Evolutionary conservation across 1,284 basidiomycete species (phyloP).

Genomic region (Ustilago shanxiensis): DNA sequence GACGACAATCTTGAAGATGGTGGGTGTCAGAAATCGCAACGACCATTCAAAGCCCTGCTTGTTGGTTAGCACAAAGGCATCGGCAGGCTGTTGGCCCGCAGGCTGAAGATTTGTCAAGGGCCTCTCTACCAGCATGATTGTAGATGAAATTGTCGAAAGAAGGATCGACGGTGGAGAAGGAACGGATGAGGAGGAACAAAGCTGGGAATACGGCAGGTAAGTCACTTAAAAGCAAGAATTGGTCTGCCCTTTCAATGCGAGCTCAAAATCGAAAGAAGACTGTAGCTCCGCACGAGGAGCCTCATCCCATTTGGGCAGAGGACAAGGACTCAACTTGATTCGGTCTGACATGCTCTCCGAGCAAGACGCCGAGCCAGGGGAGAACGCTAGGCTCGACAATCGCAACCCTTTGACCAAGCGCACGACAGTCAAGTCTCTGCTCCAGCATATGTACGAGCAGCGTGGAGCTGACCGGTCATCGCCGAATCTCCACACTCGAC

Average conservation of each 20-base stretch:
- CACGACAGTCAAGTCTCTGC: not conserved
- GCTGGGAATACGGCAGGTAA: not conserved
- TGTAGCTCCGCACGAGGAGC: not conserved
- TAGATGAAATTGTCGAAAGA: not conserved
- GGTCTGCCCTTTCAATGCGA: not conserved
- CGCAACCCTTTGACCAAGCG: not conserved
- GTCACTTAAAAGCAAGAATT: slow-evolving; percentile 12
- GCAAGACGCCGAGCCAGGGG: slow-evolving; percentile 3
- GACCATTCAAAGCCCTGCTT: slow-evolving; percentile 66
- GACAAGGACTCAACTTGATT: not conserved
- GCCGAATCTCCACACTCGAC: too few relatives aligned
- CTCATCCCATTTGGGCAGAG: not conserved
- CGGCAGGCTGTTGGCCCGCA: slow-evolving; percentile 25
- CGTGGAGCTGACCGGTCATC: too few relatives aligned
- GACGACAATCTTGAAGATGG: slow-evolving; percentile 68
- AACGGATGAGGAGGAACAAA: not conserved
- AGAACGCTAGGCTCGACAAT: not conserved
- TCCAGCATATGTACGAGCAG: too few relatives aligned
- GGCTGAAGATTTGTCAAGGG: slow-evolving; percentile 40
- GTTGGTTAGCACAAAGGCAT: slow-evolving; percentile 52
- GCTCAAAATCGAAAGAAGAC: slow-evolving; percentile 1
- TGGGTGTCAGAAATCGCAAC: slow-evolving; percentile 68
- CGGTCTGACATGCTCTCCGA: not conserved
- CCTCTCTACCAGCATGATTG: slow-evolving; percentile 45
- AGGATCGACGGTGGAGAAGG: not conserved